Conservation (phyloP, 2,329 filamentous ascomycete species). For the Emmonsia crescens region DNA sequence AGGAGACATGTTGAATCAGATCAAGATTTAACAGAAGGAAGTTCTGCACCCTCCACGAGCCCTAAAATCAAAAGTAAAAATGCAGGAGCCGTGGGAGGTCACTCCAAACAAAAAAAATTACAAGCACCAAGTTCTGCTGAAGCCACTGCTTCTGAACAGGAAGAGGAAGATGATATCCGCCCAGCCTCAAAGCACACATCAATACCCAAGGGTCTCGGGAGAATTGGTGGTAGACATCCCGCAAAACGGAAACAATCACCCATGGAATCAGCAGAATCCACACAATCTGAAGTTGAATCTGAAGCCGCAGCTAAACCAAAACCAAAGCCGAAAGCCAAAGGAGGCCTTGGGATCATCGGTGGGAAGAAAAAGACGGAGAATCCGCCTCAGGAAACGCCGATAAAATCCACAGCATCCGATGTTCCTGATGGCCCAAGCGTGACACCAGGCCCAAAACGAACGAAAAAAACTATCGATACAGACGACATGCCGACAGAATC, state of each 20-base stretch:
- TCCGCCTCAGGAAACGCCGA: neutral
- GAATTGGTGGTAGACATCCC: constrained; percentile 9
- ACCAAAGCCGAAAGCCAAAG: neutral
- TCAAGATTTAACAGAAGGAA: neutral
- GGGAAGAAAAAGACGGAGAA: constrained; percentile 5
- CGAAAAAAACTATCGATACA: neutral
- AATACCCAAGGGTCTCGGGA: constrained; percentile 9
- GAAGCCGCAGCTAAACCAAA: neutral
- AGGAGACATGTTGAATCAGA: neutral
- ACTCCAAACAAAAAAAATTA: neutral
- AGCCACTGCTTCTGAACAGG: constrained; percentile 9
- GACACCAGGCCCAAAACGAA: neutral
- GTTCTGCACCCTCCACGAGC: neutral
- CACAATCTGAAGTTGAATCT: neutral
- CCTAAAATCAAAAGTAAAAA: neutral
- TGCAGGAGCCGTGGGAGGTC: no score
- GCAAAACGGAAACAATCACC: neutral
- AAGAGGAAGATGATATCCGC: constrained; percentile 2
- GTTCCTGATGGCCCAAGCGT: neutral
- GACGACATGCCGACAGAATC: constrained; percentile 7
- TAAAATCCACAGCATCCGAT: constrained; percentile 5
- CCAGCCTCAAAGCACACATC: neutral
- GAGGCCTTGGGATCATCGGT: neutral
- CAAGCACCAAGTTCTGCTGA: neutral
- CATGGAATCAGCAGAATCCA: neutral